Evolutionary conservation across 2,329 filamentous ascomycete genomes (phyloP).

Genomic region (Venturia oleaginea): DNA sequence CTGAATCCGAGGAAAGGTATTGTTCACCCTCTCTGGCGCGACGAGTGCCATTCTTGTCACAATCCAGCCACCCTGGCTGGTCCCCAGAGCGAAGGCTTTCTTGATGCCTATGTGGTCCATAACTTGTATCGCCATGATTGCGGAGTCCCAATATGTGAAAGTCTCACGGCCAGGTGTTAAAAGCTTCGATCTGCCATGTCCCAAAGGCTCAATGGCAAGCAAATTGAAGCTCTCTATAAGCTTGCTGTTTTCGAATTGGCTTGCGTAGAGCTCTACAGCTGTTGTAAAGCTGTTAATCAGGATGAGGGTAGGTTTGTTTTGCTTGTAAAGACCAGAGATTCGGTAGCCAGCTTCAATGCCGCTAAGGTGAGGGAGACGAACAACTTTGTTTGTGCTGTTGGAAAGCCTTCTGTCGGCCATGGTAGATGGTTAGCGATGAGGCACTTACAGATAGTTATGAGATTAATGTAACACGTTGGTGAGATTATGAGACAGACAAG

Average conservation of each 20-base stretch:
- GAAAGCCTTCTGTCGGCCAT: conserved; percentile 19
- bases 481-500: not conserved
- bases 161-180: conserved; percentile 26
- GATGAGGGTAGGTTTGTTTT: conserved; percentile 41
- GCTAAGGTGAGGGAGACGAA: conserved; percentile 41
- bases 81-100: conserved; percentile 40
- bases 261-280: conserved; percentile 35
- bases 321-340: conserved; percentile 25
- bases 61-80: conserved; percentile 47
- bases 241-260: conserved; percentile 30
- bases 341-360: conserved; percentile 42
- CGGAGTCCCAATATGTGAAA: conserved; percentile 48
- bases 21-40: conserved; percentile 36
- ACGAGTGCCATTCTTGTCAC: conserved; percentile 44
- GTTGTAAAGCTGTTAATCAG: conserved; percentile 45
- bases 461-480: not conserved
- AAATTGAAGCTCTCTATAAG: conserved; percentile 37
- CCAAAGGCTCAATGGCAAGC: conserved; percentile 45
- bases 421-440: not conserved
- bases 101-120: conserved; percentile 32
- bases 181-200: conserved; percentile 42
- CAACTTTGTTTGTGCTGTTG: conserved; percentile 18
- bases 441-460: not conserved
- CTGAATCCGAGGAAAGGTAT: not conserved
- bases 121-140: conserved; percentile 36